Conservation (phyloP, 345 rosid genomes). For the Punica granatum region DNA sequence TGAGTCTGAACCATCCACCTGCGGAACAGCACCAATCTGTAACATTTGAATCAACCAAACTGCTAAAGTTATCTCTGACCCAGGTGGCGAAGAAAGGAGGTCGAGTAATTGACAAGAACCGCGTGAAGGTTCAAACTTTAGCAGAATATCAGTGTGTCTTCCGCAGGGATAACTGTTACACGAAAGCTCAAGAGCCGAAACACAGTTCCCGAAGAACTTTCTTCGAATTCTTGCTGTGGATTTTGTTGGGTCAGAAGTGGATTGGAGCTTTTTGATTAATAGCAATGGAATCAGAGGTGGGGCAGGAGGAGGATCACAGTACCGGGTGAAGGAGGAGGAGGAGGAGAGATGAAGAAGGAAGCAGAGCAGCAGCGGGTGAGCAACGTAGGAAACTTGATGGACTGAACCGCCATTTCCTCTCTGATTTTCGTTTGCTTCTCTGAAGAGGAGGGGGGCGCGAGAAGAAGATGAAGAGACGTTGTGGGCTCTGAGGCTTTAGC, state of each 20-base stretch:
- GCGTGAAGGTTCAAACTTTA: neutral
- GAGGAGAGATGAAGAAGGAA: neutral
- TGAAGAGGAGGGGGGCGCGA: neutral
- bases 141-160: neutral
- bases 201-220: neutral
- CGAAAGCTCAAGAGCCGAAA: neutral
- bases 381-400: neutral
- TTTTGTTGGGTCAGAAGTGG: neutral
- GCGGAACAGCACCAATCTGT: neutral
- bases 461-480: neutral
- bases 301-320: neutral
- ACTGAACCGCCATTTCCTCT: slow-evolving; percentile 7
- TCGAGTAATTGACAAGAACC: neutral
- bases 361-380: neutral
- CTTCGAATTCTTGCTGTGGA: neutral
- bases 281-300: neutral
- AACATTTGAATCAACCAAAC: neutral
- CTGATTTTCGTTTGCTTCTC: neutral
- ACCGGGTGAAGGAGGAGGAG: neutral
- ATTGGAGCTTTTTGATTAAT: neutral
- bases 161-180: neutral
- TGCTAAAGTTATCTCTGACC: neutral
- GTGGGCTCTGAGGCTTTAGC: neutral
- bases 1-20: neutral
- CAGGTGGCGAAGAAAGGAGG: neutral